phyloP scores from a whole-genome alignment of 2,329 filamentous ascomycete species.

The Truncatella angustata region DNA sequence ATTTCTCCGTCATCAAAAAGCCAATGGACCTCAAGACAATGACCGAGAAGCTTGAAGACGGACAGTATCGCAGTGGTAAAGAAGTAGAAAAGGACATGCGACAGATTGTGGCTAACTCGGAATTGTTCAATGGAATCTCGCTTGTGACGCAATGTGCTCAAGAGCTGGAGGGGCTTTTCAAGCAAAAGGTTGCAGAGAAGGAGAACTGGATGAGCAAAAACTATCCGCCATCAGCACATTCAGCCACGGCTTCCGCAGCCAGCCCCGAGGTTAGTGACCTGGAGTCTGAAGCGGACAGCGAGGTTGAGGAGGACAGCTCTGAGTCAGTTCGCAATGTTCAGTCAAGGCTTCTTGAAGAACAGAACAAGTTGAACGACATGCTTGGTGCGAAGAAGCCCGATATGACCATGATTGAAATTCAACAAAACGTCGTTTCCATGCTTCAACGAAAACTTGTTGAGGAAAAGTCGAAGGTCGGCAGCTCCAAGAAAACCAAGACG shows the following conservation, averaged over 20 bases:
- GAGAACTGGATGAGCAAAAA: slow-evolving; percentile 77
- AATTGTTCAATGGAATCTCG: slow-evolving; percentile 82
- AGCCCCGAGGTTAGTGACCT: slow-evolving; percentile 67
- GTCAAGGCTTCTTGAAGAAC: slow-evolving; percentile 53
- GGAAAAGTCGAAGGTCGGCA: slow-evolving; percentile 64
- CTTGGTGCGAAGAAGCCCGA: slow-evolving; percentile 50
- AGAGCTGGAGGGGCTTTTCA: slow-evolving; percentile 72
- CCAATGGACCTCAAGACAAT: slow-evolving; percentile 95
- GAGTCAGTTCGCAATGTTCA: slow-evolving; percentile 53
- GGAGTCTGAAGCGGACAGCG: slow-evolving; percentile 70
- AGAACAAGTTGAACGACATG: slow-evolving; percentile 54
- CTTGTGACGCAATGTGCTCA: slow-evolving; percentile 71
- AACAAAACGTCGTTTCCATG: slow-evolving; percentile 60
- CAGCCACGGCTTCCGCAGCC: slow-evolving; percentile 51
- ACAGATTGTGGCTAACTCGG: slow-evolving; percentile 86
- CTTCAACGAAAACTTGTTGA: slow-evolving; percentile 72
- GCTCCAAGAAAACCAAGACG: slow-evolving; percentile 68
- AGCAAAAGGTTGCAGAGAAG: slow-evolving; percentile 74
- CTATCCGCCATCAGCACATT: slow-evolving; percentile 46
- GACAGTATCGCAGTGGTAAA: slow-evolving; percentile 77
- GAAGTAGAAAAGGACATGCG: slow-evolving; percentile 84
- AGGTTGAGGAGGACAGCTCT: slow-evolving; percentile 50
- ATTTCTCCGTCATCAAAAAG: slow-evolving; percentile 91
- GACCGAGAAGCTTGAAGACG: slow-evolving; percentile 69
- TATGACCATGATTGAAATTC: slow-evolving; percentile 51